A percentile compares a stretch with the other conserved stretches of the same genome.
Evolutionary conservation across 208 protist genomes (phyloP).

Genomic region (Trichomonas vaginalis): DNA sequence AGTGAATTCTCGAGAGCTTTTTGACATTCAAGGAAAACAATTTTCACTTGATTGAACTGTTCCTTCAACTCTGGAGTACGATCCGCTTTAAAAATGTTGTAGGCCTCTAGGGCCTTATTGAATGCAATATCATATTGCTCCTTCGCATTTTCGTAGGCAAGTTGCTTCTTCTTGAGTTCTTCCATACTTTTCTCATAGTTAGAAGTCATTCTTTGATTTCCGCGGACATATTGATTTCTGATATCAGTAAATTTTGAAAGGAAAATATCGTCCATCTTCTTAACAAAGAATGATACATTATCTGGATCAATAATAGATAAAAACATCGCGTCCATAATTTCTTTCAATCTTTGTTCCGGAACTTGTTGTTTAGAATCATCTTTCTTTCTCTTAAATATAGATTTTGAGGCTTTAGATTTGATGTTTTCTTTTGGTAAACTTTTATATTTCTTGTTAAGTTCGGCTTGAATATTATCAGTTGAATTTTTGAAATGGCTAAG

Average conservation of each 20-base stretch:
- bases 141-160: neutral
- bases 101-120: neutral
- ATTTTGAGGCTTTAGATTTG: neutral
- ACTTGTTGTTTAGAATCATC: neutral
- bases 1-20: neutral
- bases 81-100: neutral
- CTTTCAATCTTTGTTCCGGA: neutral
- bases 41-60: neutral
- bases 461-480: neutral
- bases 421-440: neutral
- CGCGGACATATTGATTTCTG: neutral
- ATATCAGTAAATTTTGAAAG: neutral
- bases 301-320: neutral
- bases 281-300: neutral
- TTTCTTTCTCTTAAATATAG: neutral
- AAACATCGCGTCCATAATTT: neutral
- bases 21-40: neutral
- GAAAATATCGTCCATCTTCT: neutral
- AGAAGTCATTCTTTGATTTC: neutral
- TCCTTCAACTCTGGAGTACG: neutral
- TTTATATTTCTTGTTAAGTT: neutral
- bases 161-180: neutral
- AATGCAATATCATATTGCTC: neutral
- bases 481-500: neutral
- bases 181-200: neutral